Percentiles rank a stretch among this genome's conserved stretches.
These are phyloP conservation scores for Postia placenta DNA, from an alignment of 768 basidiomycete genomes.

Conservation along the genomic window DNA sequence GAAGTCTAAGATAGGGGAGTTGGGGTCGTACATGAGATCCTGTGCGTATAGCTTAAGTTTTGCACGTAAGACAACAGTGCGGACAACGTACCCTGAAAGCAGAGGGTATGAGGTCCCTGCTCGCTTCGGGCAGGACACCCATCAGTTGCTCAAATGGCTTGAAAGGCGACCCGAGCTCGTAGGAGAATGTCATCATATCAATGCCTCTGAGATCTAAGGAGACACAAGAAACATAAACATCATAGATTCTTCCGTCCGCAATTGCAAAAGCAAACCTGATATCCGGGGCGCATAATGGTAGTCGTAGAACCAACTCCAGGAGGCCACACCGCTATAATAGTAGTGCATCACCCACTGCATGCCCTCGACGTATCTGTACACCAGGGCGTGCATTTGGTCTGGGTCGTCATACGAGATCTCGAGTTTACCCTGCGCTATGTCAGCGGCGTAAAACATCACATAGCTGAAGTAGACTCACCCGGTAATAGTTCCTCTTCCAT, in stretches of 20 bases:
- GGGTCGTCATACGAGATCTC: conserved; percentile 71
- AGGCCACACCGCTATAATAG: conserved; percentile 95
- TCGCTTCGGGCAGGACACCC: conserved; percentile 93
- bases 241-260: background rate
- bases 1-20: conserved; percentile 89
- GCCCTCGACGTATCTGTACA: conserved; percentile 84
- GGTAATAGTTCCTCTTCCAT: conserved; percentile 91
- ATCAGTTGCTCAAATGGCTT: conserved; percentile 93
- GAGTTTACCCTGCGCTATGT: conserved; percentile 65
- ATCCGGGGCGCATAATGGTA: conserved; percentile 98
- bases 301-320: conserved; percentile 99
- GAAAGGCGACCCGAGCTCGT: conserved; percentile 86
- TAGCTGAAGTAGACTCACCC: conserved; percentile 37
- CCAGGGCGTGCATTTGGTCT: conserved; percentile 61
- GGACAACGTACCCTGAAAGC: conserved; percentile 64
- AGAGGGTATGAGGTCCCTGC: conserved; percentile 80
- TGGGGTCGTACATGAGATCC: conserved; percentile 85
- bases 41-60: conserved; percentile 26
- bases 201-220: conserved; percentile 54
- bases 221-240: conserved; percentile 15
- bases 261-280: conserved; percentile 53
- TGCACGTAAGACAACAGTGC: conserved; percentile 1
- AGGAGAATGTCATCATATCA: conserved; percentile 77
- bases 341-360: conserved; percentile 99
- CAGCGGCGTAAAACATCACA: background rate